Conservation (phyloP, 2,329 filamentous ascomycete species). For the Phoma sp. region DNA sequence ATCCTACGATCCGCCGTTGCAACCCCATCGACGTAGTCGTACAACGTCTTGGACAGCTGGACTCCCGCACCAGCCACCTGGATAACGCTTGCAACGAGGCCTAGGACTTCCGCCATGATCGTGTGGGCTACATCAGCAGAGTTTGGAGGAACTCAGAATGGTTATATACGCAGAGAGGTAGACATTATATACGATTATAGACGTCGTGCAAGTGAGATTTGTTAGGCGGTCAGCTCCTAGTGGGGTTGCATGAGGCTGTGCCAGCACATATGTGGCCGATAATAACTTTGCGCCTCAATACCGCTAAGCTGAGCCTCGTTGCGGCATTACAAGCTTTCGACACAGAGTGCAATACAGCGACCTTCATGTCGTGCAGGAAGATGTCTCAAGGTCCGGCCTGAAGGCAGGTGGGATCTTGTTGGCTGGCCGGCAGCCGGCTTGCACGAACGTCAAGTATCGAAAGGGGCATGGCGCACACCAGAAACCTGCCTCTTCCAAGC, state of each 20-base stretch:
- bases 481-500: constrained; percentile 20
- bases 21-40: constrained; percentile 42
- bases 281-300: not conserved
- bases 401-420: not conserved
- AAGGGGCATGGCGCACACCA: constrained; percentile 9
- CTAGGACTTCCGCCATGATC: constrained; percentile 34
- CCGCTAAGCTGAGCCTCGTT: not conserved
- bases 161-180: not conserved
- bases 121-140: not conserved
- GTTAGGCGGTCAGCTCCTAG: not conserved
- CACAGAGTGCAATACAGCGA: not conserved
- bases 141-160: not conserved
- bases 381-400: not conserved
- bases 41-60: constrained; percentile 38
- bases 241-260: not conserved
- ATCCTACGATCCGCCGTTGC: constrained; percentile 36
- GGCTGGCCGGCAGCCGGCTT: constrained; percentile 4
- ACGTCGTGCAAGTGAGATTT: not conserved
- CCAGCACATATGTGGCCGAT: not conserved
- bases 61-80: constrained; percentile 40
- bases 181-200: not conserved
- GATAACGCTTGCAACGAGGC: constrained; percentile 40
- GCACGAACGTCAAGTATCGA: not conserved
- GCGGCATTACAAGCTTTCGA: not conserved
- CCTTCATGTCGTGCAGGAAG: not conserved